Conservation (phyloP, 495 filamentous ascomycete genomes). For the Penicillium arizonense region DNA sequence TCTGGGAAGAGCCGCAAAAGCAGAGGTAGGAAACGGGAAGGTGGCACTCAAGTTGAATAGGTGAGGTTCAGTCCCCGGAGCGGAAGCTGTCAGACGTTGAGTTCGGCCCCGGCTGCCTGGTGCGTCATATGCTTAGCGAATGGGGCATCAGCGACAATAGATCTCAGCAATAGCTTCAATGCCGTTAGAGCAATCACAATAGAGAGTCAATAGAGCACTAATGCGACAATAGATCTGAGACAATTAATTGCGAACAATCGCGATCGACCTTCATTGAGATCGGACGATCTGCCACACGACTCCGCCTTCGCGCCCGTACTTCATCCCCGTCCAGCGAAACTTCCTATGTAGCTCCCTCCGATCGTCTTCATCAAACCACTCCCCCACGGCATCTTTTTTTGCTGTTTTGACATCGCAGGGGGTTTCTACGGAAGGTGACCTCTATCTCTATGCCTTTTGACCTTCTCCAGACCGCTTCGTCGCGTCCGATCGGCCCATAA, state of each 20-base stretch:
- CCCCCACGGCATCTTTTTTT: slow-evolving; percentile 36
- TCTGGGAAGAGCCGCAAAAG: not conserved
- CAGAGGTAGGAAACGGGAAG: too few relatives aligned
- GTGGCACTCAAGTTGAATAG: not conserved
- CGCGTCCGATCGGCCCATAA: slow-evolving; percentile 34
- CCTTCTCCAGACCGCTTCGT: slow-evolving; percentile 20
- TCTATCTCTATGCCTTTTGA: slow-evolving; percentile 39
- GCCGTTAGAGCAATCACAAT: not conserved
- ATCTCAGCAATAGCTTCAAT: not conserved
- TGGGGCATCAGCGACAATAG: slow-evolving; percentile 1
- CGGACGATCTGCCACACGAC: slow-evolving; percentile 32
- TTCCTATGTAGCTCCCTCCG: slow-evolving; percentile 30
- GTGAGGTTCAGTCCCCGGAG: not conserved
- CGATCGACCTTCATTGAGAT: slow-evolving; percentile 2
- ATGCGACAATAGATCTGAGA: not conserved
- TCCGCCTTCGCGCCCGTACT: slow-evolving; percentile 37
- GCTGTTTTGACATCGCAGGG: slow-evolving; percentile 28
- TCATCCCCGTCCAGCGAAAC: slow-evolving; percentile 45
- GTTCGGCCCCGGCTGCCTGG: slow-evolving; percentile 18
- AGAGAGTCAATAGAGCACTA: not conserved
- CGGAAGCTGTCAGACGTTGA: slow-evolving; percentile 13
- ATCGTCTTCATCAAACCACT: slow-evolving; percentile 41
- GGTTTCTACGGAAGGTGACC: slow-evolving; percentile 11
- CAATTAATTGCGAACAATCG: not conserved
- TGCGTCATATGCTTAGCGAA: slow-evolving; percentile 32